These are phyloP conservation scores for Arxiozyma bovina DNA, from an alignment of 1,139 yeast species.

Conservation along the genomic window DNA sequence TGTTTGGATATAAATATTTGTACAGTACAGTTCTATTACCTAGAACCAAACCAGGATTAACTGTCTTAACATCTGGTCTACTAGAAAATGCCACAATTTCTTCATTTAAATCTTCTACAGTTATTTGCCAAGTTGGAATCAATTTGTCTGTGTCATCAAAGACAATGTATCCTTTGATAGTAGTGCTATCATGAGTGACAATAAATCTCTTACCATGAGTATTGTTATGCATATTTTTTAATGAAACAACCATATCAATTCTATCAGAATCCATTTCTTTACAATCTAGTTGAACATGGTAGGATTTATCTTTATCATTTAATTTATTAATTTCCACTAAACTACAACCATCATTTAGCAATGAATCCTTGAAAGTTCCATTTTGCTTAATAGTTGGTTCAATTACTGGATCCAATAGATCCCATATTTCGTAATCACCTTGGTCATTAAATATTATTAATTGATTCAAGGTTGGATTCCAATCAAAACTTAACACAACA, in stretches of 20 bases:
- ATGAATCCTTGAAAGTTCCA: not conserved
- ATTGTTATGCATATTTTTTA: not conserved
- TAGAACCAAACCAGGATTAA: constrained; percentile 62
- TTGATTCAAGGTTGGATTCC: not conserved
- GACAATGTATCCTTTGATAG: constrained; percentile 25
- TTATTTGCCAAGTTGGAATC: constrained; percentile 31
- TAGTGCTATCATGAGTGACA: constrained; percentile 20
- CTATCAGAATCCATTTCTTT: constrained; percentile 1
- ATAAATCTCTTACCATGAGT: constrained; percentile 10
- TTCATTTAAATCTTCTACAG: constrained; percentile 24
- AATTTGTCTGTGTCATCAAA: constrained; percentile 14
- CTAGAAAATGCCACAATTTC: constrained; percentile 34
- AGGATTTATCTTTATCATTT: not conserved
- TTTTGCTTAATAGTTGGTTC: not conserved
- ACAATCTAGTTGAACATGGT: constrained; percentile 1
- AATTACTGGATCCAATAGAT: not conserved
- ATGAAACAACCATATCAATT: constrained; percentile 1
- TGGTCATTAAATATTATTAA: not conserved
- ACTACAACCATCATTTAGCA: not conserved
- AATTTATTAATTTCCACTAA: constrained; percentile 1
- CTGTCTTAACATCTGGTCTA: constrained; percentile 39
- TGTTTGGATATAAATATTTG: constrained; percentile 72
- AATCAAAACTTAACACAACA: not conserved
- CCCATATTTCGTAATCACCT: constrained; percentile 1
- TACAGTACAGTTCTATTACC: constrained; percentile 70